Evolutionary conservation across 2,329 filamentous ascomycete genomes (phyloP).

Genomic region (Elsinoe fawcettii): DNA sequence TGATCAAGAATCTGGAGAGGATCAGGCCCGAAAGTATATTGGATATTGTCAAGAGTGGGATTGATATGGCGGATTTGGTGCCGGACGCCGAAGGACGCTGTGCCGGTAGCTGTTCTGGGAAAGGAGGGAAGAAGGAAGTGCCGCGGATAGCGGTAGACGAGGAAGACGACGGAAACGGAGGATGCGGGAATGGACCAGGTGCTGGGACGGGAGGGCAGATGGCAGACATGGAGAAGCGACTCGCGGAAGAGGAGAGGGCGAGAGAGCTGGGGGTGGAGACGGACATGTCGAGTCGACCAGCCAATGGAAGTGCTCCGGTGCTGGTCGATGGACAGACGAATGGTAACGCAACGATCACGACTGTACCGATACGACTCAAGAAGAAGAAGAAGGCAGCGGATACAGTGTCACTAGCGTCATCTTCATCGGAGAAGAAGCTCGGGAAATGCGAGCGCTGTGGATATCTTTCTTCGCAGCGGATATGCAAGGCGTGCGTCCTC

Average conservation of each 20-base stretch:
- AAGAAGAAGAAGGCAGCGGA: constrained; percentile 25
- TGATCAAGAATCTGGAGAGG: constrained; percentile 93
- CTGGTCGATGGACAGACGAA: constrained; percentile 20
- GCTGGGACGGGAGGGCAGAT: constrained; percentile 65
- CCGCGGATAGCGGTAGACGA: constrained; percentile 31
- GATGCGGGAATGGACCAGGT: constrained; percentile 67
- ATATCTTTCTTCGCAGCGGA: constrained; percentile 87
- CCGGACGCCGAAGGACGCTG: constrained; percentile 47
- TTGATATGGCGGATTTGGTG: constrained; percentile 90
- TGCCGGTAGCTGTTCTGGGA: constrained; percentile 39
- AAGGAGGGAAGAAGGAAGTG: constrained; percentile 27
- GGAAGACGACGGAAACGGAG: constrained; percentile 55
- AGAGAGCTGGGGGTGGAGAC: constrained; percentile 50
- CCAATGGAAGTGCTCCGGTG: constrained; percentile 12
- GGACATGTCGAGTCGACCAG: constrained; percentile 43
- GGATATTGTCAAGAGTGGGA: constrained; percentile 88
- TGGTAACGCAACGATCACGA: not conserved
- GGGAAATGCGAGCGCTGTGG: constrained; percentile 82
- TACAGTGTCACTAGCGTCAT: not conserved
- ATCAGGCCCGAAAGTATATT: constrained; percentile 89
- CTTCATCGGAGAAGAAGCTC: constrained; percentile 48
- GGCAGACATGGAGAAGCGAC: constrained; percentile 68
- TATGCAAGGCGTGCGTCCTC: constrained; percentile 89
- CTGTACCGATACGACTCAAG: constrained; percentile 27
- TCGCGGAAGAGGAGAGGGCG: constrained; percentile 57